phyloP scores from a whole-genome alignment of 2,329 filamentous ascomycete genomes.

The Fusarium sp. region DNA sequence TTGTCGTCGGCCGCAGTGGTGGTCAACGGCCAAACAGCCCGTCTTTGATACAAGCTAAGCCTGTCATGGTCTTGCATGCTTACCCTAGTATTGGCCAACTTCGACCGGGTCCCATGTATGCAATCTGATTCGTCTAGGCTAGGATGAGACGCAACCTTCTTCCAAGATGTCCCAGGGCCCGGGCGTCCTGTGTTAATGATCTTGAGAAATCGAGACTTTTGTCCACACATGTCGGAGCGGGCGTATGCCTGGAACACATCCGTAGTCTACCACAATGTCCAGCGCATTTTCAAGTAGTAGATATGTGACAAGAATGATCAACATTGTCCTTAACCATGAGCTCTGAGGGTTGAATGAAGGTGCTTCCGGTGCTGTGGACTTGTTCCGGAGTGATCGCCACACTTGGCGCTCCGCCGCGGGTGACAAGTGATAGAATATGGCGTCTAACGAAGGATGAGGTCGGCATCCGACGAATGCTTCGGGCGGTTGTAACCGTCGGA shows the following conservation, averaged over 20 bases:
- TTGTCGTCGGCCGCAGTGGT: not conserved
- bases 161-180: slow-evolving; percentile 16
- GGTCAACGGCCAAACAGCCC: slow-evolving; percentile 23
- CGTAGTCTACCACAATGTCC: not conserved
- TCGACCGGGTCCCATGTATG: slow-evolving; percentile 19
- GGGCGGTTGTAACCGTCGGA: not conserved
- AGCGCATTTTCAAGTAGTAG: not conserved
- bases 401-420: slow-evolving; percentile 13
- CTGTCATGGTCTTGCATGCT: slow-evolving; percentile 37
- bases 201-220: slow-evolving; percentile 10
- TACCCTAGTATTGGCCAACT: slow-evolving; percentile 39
- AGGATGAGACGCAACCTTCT: slow-evolving; percentile 29
- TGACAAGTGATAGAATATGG: not conserved
- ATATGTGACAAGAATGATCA: not conserved
- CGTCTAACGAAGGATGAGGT: not conserved
- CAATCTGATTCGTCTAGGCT: slow-evolving; percentile 31
- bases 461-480: not conserved
- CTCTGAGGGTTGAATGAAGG: not conserved
- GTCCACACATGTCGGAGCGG: slow-evolving; percentile 9
- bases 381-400: not conserved
- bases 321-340: not conserved
- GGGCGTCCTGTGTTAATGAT: slow-evolving; percentile 15
- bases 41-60: slow-evolving; percentile 36
- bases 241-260: slow-evolving; percentile 19
- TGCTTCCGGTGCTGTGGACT: not conserved